Percentiles rank a stretch among this genome's conserved stretches.
Conservation (phyloP, 768 basidiomycete genomes). For the Tricholoma furcatifolium region DNA sequence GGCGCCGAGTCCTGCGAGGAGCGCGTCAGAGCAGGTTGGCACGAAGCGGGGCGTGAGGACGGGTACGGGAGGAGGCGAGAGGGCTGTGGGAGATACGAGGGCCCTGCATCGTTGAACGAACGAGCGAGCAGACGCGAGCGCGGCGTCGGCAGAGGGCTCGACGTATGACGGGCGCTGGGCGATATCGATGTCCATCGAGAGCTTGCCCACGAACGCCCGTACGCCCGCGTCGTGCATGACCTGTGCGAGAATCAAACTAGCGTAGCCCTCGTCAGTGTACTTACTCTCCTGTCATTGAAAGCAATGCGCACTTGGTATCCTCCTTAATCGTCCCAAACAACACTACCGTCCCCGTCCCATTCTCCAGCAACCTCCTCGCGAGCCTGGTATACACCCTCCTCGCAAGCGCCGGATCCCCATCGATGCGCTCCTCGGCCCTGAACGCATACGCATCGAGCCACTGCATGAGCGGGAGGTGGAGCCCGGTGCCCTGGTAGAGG, state of each 20-base stretch:
- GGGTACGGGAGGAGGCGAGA: constrained; percentile 65
- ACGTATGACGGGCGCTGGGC: constrained; percentile 70
- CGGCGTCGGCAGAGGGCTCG: constrained; percentile 51
- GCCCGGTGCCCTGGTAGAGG: constrained; percentile 82
- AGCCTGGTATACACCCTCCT: constrained; percentile 65
- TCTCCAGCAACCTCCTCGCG: constrained; percentile 61
- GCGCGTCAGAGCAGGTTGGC: constrained; percentile 78
- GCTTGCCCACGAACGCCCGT: constrained; percentile 83
- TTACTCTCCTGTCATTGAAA: not conserved
- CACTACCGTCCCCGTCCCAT: constrained; percentile 75
- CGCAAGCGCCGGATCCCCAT: constrained; percentile 59
- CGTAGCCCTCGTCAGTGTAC: not conserved
- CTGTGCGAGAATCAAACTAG: constrained; percentile 75
- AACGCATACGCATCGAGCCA: constrained; percentile 85
- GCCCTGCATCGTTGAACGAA: constrained; percentile 56
- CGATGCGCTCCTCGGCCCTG: constrained; percentile 76
- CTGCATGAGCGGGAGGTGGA: constrained; percentile 81
- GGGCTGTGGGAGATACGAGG: constrained; percentile 28
- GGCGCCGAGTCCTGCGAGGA: constrained; percentile 61
- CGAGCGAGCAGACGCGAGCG: constrained; percentile 48
- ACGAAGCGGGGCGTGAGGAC: constrained; percentile 90
- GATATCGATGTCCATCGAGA: constrained; percentile 87
- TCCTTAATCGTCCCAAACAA: constrained; percentile 84
- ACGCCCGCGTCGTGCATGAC: constrained; percentile 71
- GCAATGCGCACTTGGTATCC: constrained; percentile 69